Conservation (phyloP, 495 filamentous ascomycete species). For the Podospora bellae-mahoneyi region DNA sequence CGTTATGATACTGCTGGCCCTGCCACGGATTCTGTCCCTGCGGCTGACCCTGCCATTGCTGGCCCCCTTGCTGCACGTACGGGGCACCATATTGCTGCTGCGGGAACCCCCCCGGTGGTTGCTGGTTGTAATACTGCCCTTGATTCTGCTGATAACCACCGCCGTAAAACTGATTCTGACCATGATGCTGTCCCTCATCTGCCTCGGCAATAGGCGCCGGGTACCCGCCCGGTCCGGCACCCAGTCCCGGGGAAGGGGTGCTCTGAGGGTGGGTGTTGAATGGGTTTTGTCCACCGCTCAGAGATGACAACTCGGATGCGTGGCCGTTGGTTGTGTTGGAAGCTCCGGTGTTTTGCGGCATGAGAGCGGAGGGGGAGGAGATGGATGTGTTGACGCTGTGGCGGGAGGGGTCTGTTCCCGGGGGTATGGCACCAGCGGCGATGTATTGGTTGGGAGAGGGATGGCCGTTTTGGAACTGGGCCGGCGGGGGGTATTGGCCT, state of each 20-base stretch:
- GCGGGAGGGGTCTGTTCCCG: not conserved
- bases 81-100: not conserved
- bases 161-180: no score
- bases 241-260: not conserved
- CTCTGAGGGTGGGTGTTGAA: not conserved
- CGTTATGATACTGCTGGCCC: not conserved
- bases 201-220: not conserved
- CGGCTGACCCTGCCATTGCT: conserved; percentile 8
- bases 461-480: not conserved
- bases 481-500: no score
- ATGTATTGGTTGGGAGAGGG: not conserved
- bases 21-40: conserved; percentile 3
- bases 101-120: not conserved
- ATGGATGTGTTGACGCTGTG: not conserved
- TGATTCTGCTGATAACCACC: not conserved
- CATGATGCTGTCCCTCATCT: not conserved
- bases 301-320: not conserved
- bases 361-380: not conserved
- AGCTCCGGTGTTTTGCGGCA: not conserved
- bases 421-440: not conserved
- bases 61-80: not conserved
- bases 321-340: not conserved
- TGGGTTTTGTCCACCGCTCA: not conserved
- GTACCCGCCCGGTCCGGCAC: not conserved
- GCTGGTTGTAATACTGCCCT: not conserved